Evolutionary conservation across 2,329 filamentous ascomycete genomes (phyloP).

Genomic region (Colletotrichum cereale): DNA sequence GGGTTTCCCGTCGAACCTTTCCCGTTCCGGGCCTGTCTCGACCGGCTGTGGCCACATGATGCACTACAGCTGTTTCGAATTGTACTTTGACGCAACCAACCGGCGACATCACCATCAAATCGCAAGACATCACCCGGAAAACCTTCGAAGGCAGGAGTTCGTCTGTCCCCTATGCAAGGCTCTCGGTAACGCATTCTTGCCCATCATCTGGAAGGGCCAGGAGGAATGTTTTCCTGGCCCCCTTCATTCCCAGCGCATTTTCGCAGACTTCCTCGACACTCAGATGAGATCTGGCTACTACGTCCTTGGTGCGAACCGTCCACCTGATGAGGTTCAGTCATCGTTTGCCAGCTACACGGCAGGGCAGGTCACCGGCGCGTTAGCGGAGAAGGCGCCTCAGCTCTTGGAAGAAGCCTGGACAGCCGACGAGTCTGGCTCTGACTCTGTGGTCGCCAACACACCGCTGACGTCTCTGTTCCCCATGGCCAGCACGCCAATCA

Average conservation of each 20-base stretch:
- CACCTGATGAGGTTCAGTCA: constrained; percentile 50
- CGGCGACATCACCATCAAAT: constrained; percentile 92
- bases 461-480: constrained; percentile 59
- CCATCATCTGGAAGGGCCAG: constrained; percentile 94
- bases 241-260: constrained; percentile 70
- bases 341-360: constrained; percentile 55
- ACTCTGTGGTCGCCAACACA: constrained; percentile 53
- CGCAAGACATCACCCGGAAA: constrained; percentile 92
- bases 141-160: constrained; percentile 84
- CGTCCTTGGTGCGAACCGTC: constrained; percentile 51
- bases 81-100: constrained; percentile 86
- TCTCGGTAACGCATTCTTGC: constrained; percentile 92
- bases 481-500: constrained; percentile 51
- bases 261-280: constrained; percentile 76
- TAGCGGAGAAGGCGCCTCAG: constrained; percentile 55
- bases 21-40: constrained; percentile 81
- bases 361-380: constrained; percentile 52
- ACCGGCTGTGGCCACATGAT: constrained; percentile 98
- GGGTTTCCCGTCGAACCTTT: constrained; percentile 81
- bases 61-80: constrained; percentile 96
- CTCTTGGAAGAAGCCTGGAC: constrained; percentile 57
- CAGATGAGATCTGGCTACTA: constrained; percentile 64
- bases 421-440: constrained; percentile 50
- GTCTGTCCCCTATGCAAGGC: constrained; percentile 98
- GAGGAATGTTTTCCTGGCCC: constrained; percentile 84